Evolutionary conservation across 2,329 filamentous ascomycete genomes (phyloP).

Genomic region (Diaporthe sp.): DNA sequence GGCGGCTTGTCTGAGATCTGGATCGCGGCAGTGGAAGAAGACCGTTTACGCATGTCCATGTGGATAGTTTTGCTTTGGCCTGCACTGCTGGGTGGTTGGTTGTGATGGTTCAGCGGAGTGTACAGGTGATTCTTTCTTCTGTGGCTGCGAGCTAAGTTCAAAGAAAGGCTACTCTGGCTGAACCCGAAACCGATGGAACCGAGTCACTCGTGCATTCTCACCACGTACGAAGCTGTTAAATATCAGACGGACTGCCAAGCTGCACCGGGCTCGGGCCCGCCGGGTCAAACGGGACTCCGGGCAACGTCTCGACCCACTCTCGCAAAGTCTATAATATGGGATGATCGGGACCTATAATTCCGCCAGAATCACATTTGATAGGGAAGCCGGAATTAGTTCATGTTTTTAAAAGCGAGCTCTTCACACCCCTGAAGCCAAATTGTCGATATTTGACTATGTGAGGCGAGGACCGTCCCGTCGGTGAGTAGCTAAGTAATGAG

Average conservation of each 20-base stretch:
- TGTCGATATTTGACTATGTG: background rate
- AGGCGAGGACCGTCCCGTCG: background rate
- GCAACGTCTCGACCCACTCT: background rate
- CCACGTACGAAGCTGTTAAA: background rate
- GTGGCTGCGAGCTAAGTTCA: background rate
- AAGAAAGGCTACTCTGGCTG: background rate
- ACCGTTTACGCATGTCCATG: background rate
- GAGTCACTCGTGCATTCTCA: background rate
- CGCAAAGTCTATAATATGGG: constrained; percentile 8
- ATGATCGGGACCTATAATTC: background rate
- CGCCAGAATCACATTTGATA: background rate
- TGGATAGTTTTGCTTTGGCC: background rate
- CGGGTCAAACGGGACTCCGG: background rate
- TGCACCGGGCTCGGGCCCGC: background rate
- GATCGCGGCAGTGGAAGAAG: background rate
- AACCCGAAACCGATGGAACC: background rate
- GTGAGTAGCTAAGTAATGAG: background rate
- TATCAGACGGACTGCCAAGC: background rate
- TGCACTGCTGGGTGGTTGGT: background rate
- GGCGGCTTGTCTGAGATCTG: background rate
- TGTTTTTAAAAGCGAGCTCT: background rate
- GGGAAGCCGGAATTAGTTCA: background rate
- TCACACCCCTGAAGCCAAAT: background rate
- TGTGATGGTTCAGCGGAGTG: background rate
- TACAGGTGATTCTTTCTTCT: too few relatives aligned